Evolutionary conservation across 495 filamentous ascomycete genomes (phyloP).

Genomic region (Podospora comata): DNA sequence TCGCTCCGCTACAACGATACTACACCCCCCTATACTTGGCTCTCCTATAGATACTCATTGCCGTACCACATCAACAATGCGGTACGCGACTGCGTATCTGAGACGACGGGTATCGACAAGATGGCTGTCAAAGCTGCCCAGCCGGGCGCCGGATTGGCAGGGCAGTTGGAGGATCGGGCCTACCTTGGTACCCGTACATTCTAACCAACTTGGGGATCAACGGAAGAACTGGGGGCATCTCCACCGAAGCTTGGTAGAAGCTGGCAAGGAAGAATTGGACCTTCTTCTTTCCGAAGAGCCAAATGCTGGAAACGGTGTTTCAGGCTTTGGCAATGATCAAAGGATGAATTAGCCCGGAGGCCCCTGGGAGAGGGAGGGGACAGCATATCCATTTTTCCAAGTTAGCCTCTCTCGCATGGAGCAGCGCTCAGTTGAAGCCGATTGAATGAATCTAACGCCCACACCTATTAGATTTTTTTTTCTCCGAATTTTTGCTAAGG

Average conservation of each 20-base stretch:
- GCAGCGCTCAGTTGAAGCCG: conserved; percentile 15
- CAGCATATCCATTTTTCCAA: conserved; percentile 36
- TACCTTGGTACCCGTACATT: not conserved
- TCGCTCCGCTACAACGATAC: not conserved
- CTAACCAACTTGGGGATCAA: conserved; percentile 17
- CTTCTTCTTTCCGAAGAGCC: conserved; percentile 33
- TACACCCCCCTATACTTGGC: not conserved
- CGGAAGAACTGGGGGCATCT: not conserved
- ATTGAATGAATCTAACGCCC: conserved; percentile 1
- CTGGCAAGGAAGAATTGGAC: conserved; percentile 32
- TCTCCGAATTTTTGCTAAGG: conserved; percentile 6
- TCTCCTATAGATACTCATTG: not conserved
- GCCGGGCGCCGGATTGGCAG: conserved; percentile 6
- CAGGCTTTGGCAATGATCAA: conserved; percentile 40
- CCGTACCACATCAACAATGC: not conserved
- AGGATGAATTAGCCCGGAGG: conserved; percentile 38
- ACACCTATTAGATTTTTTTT: not conserved
- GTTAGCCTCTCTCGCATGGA: conserved; percentile 30
- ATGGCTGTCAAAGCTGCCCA: conserved; percentile 16
- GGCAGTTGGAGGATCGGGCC: not conserved
- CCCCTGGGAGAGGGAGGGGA: conserved; percentile 16
- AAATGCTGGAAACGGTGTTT: conserved; percentile 36
- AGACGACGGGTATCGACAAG: not conserved
- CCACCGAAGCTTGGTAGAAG: conserved; percentile 21
- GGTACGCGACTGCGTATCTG: conserved; percentile 3